phyloP scores from a whole-genome alignment of 176 grass and related monocot species.

The Ensete glaucum region DNA sequence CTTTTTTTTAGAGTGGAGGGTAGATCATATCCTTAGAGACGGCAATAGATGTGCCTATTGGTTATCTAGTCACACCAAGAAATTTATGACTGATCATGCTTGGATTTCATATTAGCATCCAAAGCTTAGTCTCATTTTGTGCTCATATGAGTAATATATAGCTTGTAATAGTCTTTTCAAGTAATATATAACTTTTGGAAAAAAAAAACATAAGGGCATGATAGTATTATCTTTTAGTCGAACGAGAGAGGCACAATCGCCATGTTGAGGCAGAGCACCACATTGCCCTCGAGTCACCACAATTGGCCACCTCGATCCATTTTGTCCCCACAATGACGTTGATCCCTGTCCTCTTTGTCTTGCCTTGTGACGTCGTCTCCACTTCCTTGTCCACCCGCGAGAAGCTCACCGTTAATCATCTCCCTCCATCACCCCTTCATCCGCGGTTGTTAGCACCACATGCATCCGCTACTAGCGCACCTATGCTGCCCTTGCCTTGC shows the following conservation, averaged over 20 bases:
- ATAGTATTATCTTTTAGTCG: slow-evolving; percentile 32
- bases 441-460: slow-evolving; percentile 36
- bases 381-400: slow-evolving; percentile 22
- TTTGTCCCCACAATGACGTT: slow-evolving; percentile 20
- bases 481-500: slow-evolving; percentile 14
- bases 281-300: slow-evolving; percentile 38
- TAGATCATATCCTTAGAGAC: too few relatives aligned
- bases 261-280: slow-evolving; percentile 26
- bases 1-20: too few relatives aligned
- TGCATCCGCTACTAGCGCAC: slow-evolving; percentile 40
- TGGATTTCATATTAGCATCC: too few relatives aligned
- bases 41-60: too few relatives aligned
- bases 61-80: too few relatives aligned
- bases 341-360: slow-evolving; percentile 20
- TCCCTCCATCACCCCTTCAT: slow-evolving; percentile 12
- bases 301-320: slow-evolving; percentile 37
- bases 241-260: slow-evolving; percentile 20
- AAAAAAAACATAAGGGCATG: not conserved
- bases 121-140: too few relatives aligned
- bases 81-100: too few relatives aligned
- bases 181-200: too few relatives aligned
- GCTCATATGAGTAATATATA: too few relatives aligned
- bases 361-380: not conserved
- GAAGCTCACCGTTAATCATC: slow-evolving; percentile 17
- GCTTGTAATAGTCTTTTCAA: too few relatives aligned